Evolutionary conservation across 2,329 filamentous ascomycete genomes (phyloP).

Genomic region (Calonectria hongkongensis): DNA sequence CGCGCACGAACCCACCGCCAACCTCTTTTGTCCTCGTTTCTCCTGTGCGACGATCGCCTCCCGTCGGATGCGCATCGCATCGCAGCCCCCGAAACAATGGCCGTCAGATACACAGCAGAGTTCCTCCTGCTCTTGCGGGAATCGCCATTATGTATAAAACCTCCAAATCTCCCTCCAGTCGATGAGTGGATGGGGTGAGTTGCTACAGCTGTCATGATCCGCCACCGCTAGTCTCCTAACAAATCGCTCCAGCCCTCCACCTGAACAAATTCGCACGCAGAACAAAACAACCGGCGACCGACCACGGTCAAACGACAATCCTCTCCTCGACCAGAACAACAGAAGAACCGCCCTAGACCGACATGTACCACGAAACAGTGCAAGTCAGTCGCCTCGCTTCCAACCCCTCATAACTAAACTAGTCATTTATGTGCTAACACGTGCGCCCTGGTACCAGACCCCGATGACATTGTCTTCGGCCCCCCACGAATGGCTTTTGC

Average conservation of each 20-base stretch:
- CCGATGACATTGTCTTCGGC: slow-evolving; percentile 89
- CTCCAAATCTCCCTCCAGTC: slow-evolving; percentile 84
- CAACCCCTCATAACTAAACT: slow-evolving; percentile 5
- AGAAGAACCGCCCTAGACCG: slow-evolving; percentile 72
- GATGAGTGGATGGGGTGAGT: slow-evolving; percentile 98
- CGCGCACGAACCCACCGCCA: slow-evolving; percentile 35
- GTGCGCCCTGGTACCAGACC: slow-evolving; percentile 64
- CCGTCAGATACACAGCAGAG: slow-evolving; percentile 83
- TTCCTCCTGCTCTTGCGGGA: slow-evolving; percentile 84
- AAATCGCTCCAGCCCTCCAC: slow-evolving; percentile 62
- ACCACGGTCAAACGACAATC: slow-evolving; percentile 65
- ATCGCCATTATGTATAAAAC: slow-evolving; percentile 89
- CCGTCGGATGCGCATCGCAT: slow-evolving; percentile 63
- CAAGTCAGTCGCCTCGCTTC: slow-evolving; percentile 67
- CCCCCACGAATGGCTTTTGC: slow-evolving; percentile 89
- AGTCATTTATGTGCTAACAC: slow-evolving; percentile 41
- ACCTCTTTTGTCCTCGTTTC: slow-evolving; percentile 33
- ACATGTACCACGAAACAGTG: slow-evolving; percentile 73
- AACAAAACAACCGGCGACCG: slow-evolving; percentile 67
- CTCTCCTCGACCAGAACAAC: slow-evolving; percentile 69
- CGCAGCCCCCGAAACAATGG: slow-evolving; percentile 64
- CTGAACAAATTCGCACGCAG: slow-evolving; percentile 67
- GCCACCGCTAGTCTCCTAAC: slow-evolving; percentile 48
- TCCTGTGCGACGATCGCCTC: slow-evolving; percentile 48
- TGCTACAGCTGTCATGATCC: slow-evolving; percentile 32